Percentiles rank a stretch among this genome's conserved stretches.
These are phyloP conservation scores for Colletotrichum cordylinicola DNA, from an alignment of 2,329 filamentous ascomycete species.

Conservation along the genomic window DNA sequence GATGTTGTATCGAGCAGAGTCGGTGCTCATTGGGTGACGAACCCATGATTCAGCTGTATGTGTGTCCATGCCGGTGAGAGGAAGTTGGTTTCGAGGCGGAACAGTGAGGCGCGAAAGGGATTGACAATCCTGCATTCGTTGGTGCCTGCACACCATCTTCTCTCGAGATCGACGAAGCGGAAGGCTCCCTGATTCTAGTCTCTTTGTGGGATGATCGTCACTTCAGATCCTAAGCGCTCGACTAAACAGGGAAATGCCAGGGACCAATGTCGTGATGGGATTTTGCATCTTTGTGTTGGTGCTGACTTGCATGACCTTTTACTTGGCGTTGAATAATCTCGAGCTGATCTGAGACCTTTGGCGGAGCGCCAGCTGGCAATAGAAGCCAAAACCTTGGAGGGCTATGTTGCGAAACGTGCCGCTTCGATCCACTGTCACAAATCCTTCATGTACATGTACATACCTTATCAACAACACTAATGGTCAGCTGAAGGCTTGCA, in stretches of 20 bases:
- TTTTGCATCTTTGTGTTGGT: neutral
- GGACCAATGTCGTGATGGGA: neutral
- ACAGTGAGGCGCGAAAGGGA: neutral
- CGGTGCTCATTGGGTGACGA: neutral
- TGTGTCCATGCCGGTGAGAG: neutral
- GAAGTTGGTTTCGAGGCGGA: neutral
- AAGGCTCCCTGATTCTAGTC: neutral
- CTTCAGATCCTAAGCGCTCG: neutral
- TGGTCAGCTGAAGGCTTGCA: neutral
- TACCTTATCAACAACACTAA: neutral
- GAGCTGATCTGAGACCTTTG: neutral
- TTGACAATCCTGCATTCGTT: neutral
- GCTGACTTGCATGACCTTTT: neutral
- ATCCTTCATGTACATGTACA: neutral
- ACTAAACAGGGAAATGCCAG: neutral
- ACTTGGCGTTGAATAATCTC: neutral
- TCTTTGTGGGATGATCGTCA: neutral
- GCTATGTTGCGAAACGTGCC: neutral
- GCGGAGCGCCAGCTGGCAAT: neutral
- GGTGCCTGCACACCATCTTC: neutral
- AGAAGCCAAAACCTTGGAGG: neutral
- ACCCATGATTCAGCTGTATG: neutral
- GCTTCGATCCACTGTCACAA: neutral
- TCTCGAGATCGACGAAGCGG: neutral
- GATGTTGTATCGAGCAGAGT: neutral